Base-by-base conservation (phyloP, 106 monocot species). In the Dendrobium nobile region DNA sequence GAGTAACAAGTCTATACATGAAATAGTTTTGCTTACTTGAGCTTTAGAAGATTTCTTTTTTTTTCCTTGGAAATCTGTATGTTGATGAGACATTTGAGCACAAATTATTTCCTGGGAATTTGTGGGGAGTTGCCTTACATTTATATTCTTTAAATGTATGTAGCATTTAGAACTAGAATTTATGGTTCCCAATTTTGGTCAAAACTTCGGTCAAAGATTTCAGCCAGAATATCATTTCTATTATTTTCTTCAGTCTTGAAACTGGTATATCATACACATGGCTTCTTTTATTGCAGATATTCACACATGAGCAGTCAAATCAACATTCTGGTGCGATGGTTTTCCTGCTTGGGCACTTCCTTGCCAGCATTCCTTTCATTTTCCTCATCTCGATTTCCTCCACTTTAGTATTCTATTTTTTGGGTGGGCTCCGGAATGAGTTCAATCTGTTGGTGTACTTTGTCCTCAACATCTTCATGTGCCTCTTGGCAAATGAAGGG, bases 371-470 rank as follows among this genome's bases (percentile, higher is more conserved):
- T 80, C 97, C 97, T 5, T 94, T 94, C 82, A 84, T 97, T 43
- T 94, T 98, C 81, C 89, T 98, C 55, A 84, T 92, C 37, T 89
- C 94, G 19, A 89, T 98, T 77, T 85, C 92, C 41, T 85, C 94
- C 10, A 84, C 94, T 37, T 68, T 92, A 33, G 81, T 94, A 9
- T 94, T 98, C 94, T 98, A 98, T 84, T 98, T 90, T 87, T 75
- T 98, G 20, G 68, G 87, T 47, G 97, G 94, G 61, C 77, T 98
- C 73, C 86, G 92, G 79, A 80, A 87, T 7, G 91, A 99, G 86
- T 95, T 99, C 84, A 91, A 89, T 90, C 81, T 95, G 80, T 75
- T 99, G 79, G 93, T 91, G 91, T 99, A 99, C 75, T 99, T 99
- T 74, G 80, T 95, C 73, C 48, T 99, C 42, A 99, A 95, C 78